phyloP scores from a whole-genome alignment of 208 protist species.

The Wallacemonas sp. region DNA sequence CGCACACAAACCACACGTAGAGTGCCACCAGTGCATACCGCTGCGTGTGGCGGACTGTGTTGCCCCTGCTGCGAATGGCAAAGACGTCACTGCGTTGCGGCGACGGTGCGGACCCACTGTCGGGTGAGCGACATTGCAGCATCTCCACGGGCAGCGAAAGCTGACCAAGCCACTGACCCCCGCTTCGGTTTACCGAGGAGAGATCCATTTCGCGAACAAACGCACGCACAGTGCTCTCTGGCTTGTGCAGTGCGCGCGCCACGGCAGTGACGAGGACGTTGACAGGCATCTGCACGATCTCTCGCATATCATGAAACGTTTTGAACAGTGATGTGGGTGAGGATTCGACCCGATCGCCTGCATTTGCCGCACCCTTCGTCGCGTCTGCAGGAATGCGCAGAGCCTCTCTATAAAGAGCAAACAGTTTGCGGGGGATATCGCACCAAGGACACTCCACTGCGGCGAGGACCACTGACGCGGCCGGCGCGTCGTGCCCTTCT shows the following conservation, averaged over 20 bases:
- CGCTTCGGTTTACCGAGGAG: background rate
- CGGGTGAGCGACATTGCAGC: background rate
- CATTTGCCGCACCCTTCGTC: no score
- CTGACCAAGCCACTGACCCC: background rate
- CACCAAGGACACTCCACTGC: background rate
- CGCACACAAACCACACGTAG: constrained; percentile 1
- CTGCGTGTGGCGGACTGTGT: background rate
- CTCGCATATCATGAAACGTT: no score
- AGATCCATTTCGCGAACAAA: no score
- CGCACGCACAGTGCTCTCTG: no score
- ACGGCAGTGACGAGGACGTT: no score
- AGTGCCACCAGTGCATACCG: background rate
- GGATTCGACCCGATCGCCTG: no score
- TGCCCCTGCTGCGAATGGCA: background rate
- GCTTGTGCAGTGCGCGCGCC: no score
- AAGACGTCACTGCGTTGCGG: no score
- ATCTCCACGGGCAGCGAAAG: background rate
- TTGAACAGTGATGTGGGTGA: no score
- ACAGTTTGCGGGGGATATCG: background rate
- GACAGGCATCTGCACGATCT: no score
- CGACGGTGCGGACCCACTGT: background rate
- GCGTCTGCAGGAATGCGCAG: background rate
- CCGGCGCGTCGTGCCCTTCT: background rate
- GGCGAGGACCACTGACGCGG: background rate
- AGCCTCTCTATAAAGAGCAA: background rate